Evolutionary conservation across 1,284 basidiomycete genomes (phyloP).

Genomic region (Apiotrichum gracile): DNA sequence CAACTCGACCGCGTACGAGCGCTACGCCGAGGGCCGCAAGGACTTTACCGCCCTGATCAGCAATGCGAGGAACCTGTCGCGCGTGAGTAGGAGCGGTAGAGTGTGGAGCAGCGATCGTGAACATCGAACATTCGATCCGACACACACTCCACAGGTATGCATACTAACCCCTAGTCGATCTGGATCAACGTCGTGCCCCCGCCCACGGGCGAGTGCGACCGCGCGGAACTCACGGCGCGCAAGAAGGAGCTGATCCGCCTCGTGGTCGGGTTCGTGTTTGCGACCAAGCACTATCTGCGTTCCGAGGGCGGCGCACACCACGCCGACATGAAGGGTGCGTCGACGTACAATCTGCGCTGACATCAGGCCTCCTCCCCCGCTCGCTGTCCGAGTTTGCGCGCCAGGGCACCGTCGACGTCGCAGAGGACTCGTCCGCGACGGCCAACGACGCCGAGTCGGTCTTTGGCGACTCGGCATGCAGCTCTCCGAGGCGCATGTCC

Average conservation of each 20-base stretch:
- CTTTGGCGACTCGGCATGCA: background rate
- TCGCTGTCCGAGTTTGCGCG: slow-evolving; percentile 24
- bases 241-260: slow-evolving; percentile 69
- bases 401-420: background rate
- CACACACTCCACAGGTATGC: background rate
- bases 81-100: slow-evolving; percentile 28
- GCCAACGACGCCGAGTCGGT: background rate
- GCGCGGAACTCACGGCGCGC: slow-evolving; percentile 57
- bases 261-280: slow-evolving; percentile 49
- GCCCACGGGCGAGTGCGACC: slow-evolving; percentile 13
- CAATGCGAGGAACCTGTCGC: slow-evolving; percentile 58
- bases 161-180: slow-evolving; percentile 49
- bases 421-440: background rate
- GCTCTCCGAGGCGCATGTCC: slow-evolving; percentile 4
- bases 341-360: background rate
- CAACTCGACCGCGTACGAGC: slow-evolving; percentile 45
- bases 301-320: slow-evolving; percentile 43
- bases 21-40: slow-evolving; percentile 60
- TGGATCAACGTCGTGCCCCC: slow-evolving; percentile 74
- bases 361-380: slow-evolving; percentile 29
- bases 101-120: too few species aligned
- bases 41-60: slow-evolving; percentile 54
- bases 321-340: slow-evolving; percentile 36
- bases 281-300: slow-evolving; percentile 41
- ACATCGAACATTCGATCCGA: background rate